Evolutionary conservation across 345 rosid species (phyloP).

Genomic region (Linum tenue): DNA sequence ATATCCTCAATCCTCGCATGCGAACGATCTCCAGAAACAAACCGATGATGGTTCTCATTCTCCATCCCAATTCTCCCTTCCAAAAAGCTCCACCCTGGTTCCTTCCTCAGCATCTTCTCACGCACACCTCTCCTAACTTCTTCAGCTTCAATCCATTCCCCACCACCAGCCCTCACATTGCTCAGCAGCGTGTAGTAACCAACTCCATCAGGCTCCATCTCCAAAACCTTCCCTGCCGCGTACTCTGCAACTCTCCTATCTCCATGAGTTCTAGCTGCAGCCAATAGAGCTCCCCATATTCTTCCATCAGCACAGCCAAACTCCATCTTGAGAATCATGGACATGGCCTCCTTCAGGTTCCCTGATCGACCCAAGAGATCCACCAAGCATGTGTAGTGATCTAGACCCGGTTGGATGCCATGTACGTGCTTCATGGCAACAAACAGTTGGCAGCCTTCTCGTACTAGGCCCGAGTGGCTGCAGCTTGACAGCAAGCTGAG

Average conservation of each 20-base stretch:
- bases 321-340: neutral
- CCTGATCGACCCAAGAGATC: conserved; percentile 6
- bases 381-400: conserved; percentile 7
- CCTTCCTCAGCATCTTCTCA: conserved; percentile 7
- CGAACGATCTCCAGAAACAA: conserved; percentile 23
- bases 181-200: conserved; percentile 1
- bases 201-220: neutral
- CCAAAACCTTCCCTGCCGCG: conserved; percentile 6
- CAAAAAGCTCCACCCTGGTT: conserved; percentile 5
- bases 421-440: neutral
- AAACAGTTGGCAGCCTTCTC: conserved; percentile 19
- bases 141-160: conserved; percentile 1
- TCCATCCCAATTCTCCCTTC: conserved; percentile 5
- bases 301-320: conserved; percentile 1
- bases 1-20: conserved; percentile 14
- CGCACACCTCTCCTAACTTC: conserved; percentile 5
- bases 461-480: conserved; percentile 30
- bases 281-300: conserved; percentile 8
- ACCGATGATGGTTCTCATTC: conserved; percentile 1
- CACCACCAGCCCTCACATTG: conserved; percentile 1
- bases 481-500: conserved; percentile 29
- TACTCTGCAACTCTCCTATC: conserved; percentile 1
- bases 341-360: conserved; percentile 3
- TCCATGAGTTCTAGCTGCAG: neutral
- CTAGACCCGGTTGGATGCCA: neutral